A percentile compares a stretch with the other conserved stretches of the same genome.
Conservation (phyloP, 2,329 filamentous ascomycete genomes). For the Penicillium sp. region DNA sequence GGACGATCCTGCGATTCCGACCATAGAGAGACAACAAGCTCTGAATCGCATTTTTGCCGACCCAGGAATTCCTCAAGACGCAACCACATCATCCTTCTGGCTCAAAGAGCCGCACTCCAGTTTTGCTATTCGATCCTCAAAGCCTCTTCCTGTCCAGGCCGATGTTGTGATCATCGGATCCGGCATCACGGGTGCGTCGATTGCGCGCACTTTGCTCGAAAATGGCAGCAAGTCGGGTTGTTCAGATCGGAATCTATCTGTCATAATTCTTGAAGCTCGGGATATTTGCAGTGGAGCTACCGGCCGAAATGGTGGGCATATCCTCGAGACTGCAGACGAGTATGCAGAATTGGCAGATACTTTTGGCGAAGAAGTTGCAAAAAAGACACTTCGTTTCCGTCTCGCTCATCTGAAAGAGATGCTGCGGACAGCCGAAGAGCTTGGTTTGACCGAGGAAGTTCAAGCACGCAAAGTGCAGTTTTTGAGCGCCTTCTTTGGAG, state of each 20-base stretch:
- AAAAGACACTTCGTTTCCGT: slow-evolving; percentile 27
- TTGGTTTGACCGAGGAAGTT: slow-evolving; percentile 23
- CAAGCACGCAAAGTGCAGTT: slow-evolving; percentile 35
- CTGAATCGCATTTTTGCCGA: slow-evolving; percentile 29
- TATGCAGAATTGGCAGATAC: slow-evolving; percentile 23
- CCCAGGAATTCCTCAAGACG: slow-evolving; percentile 28
- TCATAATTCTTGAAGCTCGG: slow-evolving; percentile 38
- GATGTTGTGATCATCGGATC: slow-evolving; percentile 39
- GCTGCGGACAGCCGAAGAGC: slow-evolving; percentile 22
- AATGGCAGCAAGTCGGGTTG: slow-evolving; percentile 1
- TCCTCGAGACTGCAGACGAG: slow-evolving; percentile 32
- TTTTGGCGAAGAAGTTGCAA: slow-evolving; percentile 26
- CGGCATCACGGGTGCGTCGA: slow-evolving; percentile 32
- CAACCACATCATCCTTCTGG: slow-evolving; percentile 43
- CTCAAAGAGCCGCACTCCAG: slow-evolving; percentile 26
- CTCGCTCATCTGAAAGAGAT: slow-evolving; percentile 29
- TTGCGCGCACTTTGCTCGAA: slow-evolving; percentile 30
- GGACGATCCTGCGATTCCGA: slow-evolving; percentile 20
- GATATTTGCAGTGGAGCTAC: slow-evolving; percentile 38
- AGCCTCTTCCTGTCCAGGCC: slow-evolving; percentile 26
- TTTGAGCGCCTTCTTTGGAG: slow-evolving; percentile 32
- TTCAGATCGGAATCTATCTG: slow-evolving; percentile 10
- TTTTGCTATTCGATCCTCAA: slow-evolving; percentile 24
- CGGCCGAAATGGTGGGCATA: slow-evolving; percentile 40
- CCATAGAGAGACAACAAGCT: slow-evolving; percentile 26